Evolutionary conservation across 495 filamentous ascomycete genomes (phyloP).

Genomic region (Haplographium delicatum): DNA sequence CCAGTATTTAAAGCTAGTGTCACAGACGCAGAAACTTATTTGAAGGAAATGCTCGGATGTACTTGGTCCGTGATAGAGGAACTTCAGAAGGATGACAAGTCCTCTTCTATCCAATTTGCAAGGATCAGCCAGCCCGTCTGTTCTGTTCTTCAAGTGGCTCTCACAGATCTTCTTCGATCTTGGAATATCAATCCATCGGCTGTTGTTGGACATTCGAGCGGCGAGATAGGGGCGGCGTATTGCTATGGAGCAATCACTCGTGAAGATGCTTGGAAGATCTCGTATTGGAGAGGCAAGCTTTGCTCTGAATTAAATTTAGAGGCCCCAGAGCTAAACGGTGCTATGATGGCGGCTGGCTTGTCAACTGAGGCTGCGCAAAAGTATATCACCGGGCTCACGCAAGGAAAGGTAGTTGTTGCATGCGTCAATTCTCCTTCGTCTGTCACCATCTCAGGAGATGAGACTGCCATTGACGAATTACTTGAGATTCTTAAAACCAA

Average conservation of each 20-base stretch:
- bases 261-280: constrained; percentile 46
- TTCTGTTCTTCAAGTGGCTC: constrained; percentile 44
- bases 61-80: background rate
- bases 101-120: background rate
- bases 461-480: constrained; percentile 39
- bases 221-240: constrained; percentile 55
- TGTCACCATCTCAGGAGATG: constrained; percentile 53
- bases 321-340: constrained; percentile 27
- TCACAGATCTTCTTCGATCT: constrained; percentile 47
- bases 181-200: constrained; percentile 49
- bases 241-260: constrained; percentile 43
- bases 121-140: constrained; percentile 44
- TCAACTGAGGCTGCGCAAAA: constrained; percentile 5
- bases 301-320: background rate
- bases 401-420: constrained; percentile 25
- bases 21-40: constrained; percentile 32
- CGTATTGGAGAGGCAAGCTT: constrained; percentile 36
- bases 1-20: background rate
- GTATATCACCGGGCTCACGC: background rate
- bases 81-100: background rate
- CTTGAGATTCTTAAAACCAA: constrained; percentile 35
- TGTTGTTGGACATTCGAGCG: constrained; percentile 59
- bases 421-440: constrained; percentile 53
- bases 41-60: constrained; percentile 17
- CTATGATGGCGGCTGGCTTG: constrained; percentile 46